Evolutionary conservation across 2,329 filamentous ascomycete species (phyloP).

Genomic region (Cladophialophora exuberans): DNA sequence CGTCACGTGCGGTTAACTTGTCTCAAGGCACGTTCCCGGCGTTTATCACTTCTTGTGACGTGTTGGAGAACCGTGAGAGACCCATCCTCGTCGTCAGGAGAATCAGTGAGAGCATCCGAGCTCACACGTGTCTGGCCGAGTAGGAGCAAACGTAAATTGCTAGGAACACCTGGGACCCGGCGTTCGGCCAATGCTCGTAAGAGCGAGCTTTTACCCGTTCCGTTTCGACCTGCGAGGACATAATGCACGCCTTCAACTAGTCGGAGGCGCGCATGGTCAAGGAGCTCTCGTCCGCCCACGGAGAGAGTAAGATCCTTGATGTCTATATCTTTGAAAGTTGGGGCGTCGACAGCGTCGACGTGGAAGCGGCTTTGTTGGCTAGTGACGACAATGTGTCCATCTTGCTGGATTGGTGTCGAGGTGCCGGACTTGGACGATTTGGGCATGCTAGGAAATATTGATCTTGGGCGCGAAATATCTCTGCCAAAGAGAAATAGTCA

Average conservation of each 20-base stretch:
- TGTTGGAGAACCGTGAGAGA: slow-evolving; percentile 64
- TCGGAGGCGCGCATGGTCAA: slow-evolving; percentile 69
- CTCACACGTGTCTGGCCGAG: slow-evolving; percentile 64
- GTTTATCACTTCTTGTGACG: slow-evolving; percentile 60
- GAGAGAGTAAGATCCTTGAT: slow-evolving; percentile 31
- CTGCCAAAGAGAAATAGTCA: not conserved
- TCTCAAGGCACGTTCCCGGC: slow-evolving; percentile 58
- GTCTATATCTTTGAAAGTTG: slow-evolving; percentile 31
- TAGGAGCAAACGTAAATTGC: slow-evolving; percentile 66
- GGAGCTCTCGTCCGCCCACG: slow-evolving; percentile 57
- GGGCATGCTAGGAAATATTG: slow-evolving; percentile 12
- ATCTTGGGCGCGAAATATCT: too few species aligned
- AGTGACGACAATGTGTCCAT: slow-evolving; percentile 30
- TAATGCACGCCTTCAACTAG: slow-evolving; percentile 75
- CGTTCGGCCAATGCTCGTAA: slow-evolving; percentile 76
- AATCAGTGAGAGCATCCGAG: slow-evolving; percentile 35
- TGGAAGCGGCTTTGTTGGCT: slow-evolving; percentile 33
- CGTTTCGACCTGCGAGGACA: slow-evolving; percentile 78
- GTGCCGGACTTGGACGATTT: slow-evolving; percentile 14
- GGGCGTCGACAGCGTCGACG: slow-evolving; percentile 28
- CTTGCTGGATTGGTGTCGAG: slow-evolving; percentile 11
- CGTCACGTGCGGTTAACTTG: slow-evolving; percentile 60
- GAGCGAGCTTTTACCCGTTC: slow-evolving; percentile 79
- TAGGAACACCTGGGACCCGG: slow-evolving; percentile 74
- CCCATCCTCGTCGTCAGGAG: slow-evolving; percentile 35